phyloP scores from a whole-genome alignment of 164 flowering plant species.

The Akebia trifoliata region DNA sequence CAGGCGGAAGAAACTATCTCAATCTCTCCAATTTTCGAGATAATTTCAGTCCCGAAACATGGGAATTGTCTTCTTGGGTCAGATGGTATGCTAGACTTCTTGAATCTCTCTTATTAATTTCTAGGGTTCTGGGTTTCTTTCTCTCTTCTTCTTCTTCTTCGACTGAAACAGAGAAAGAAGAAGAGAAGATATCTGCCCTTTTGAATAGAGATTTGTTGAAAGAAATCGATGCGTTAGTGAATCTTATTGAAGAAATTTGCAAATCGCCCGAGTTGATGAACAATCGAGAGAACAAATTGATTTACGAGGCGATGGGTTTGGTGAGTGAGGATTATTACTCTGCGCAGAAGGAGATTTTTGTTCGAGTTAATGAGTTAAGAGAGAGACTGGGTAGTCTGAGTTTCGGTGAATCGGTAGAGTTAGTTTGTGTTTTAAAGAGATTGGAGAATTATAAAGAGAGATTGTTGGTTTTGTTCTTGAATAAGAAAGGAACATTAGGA shows the following conservation, averaged over 20 bases:
- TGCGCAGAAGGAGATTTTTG: constrained; percentile 37
- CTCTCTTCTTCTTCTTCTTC: constrained; percentile 25
- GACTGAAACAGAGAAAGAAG: constrained; percentile 8
- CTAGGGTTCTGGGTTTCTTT: constrained; percentile 46
- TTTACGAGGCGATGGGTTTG: constrained; percentile 37
- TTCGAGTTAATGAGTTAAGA: constrained; percentile 38
- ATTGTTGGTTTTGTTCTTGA: constrained; percentile 24
- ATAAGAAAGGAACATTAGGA: constrained; percentile 22
- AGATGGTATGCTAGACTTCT: constrained; percentile 57
- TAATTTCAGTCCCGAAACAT: constrained; percentile 26
- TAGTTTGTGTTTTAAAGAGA: constrained; percentile 35
- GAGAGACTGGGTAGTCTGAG: constrained; percentile 38
- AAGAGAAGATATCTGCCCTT: constrained; percentile 30
- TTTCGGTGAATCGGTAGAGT: constrained; percentile 43
- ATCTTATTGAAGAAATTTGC: constrained; percentile 34
- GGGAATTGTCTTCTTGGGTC: constrained; percentile 54
- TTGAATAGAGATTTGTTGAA: constrained; percentile 33
- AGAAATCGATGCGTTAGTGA: constrained; percentile 42
- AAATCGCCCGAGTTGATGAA: constrained; percentile 38
- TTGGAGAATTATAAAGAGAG: constrained; percentile 46
- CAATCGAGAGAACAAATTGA: constrained; percentile 30
- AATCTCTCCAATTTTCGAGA: constrained; percentile 60
- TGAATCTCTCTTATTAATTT: constrained; percentile 46
- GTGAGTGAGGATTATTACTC: constrained; percentile 37
- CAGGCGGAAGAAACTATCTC: constrained; percentile 64